A percentile compares a stretch with the other conserved stretches of the same genome.
These are phyloP conservation scores for Kurtzmaniella quercitrusa DNA, from an alignment of 1,139 yeast genomes.

Conservation along the genomic window DNA sequence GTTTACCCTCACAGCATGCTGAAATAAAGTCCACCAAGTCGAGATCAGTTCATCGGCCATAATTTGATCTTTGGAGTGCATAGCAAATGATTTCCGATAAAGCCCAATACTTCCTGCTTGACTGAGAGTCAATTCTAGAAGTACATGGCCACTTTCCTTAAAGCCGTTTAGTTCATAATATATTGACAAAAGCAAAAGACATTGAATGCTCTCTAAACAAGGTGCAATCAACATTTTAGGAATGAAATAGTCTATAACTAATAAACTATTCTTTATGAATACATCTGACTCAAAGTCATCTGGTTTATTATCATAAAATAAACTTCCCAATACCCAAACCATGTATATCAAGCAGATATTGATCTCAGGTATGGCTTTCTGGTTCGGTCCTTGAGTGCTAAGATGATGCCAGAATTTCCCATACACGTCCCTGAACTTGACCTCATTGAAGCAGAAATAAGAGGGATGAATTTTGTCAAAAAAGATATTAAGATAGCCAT, in stretches of 20 bases:
- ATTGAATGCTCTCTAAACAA: conserved; percentile 36
- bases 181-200: conserved; percentile 33
- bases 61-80: conserved; percentile 6
- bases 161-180: conserved; percentile 38
- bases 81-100: conserved; percentile 29
- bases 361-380: conserved; percentile 15
- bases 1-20: conserved; percentile 11
- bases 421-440: conserved; percentile 3
- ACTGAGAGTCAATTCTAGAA: conserved; percentile 35
- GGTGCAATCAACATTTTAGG: conserved; percentile 41
- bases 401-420: not conserved
- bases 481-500: too few species aligned
- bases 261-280: conserved; percentile 2
- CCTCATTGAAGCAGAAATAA: conserved; percentile 1
- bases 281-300: conserved; percentile 18
- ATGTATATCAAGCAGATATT: conserved; percentile 39
- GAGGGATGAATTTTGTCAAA: too few species aligned
- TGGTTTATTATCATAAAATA: conserved; percentile 5
- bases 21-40: conserved; percentile 15
- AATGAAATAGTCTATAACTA: conserved; percentile 31
- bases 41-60: conserved; percentile 10
- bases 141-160: conserved; percentile 42
- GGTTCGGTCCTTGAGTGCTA: not conserved
- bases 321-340: conserved; percentile 34
- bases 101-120: conserved; percentile 44